Conservation (phyloP, 2,329 filamentous ascomycete genomes). For the Aplosporella prunicola region DNA sequence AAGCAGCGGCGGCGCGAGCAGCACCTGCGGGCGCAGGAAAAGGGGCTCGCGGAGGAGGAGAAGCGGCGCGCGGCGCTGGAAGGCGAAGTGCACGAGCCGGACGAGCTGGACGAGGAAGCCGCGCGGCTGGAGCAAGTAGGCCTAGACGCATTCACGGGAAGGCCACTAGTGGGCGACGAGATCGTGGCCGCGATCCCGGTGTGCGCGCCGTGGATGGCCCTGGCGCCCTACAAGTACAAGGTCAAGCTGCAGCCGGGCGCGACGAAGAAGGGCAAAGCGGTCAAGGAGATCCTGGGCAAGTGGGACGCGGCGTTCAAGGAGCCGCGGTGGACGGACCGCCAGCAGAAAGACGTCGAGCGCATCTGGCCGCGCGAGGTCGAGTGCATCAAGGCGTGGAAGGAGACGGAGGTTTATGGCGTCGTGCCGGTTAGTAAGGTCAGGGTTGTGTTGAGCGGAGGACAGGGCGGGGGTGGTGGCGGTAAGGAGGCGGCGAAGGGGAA, state of each 20-base stretch:
- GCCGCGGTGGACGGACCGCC: slow-evolving; percentile 33
- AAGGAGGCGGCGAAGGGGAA: slow-evolving; percentile 12
- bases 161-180: slow-evolving; percentile 71
- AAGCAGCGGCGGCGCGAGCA: slow-evolving; percentile 70
- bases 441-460: slow-evolving; percentile 55
- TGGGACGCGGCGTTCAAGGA: slow-evolving; percentile 61
- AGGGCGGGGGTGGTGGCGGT: slow-evolving; percentile 19
- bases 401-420: slow-evolving; percentile 70
- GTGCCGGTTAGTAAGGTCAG: slow-evolving; percentile 73
- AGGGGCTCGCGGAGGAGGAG: slow-evolving; percentile 70
- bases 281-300: slow-evolving; percentile 76
- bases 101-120: slow-evolving; percentile 51
- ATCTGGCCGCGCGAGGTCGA: slow-evolving; percentile 86
- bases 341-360: slow-evolving; percentile 51
- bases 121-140: slow-evolving; percentile 41
- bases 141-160: slow-evolving; percentile 67
- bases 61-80: slow-evolving; percentile 40
- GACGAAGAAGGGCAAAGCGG: slow-evolving; percentile 88
- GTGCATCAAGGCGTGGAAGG: slow-evolving; percentile 68
- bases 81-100: slow-evolving; percentile 26
- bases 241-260: slow-evolving; percentile 85
- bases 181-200: slow-evolving; percentile 57
- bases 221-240: slow-evolving; percentile 77
- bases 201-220: slow-evolving; percentile 54
- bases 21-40: slow-evolving; percentile 65